Conservation (phyloP, 202 grass and related monocot species). For the Setaria italica region DNA sequence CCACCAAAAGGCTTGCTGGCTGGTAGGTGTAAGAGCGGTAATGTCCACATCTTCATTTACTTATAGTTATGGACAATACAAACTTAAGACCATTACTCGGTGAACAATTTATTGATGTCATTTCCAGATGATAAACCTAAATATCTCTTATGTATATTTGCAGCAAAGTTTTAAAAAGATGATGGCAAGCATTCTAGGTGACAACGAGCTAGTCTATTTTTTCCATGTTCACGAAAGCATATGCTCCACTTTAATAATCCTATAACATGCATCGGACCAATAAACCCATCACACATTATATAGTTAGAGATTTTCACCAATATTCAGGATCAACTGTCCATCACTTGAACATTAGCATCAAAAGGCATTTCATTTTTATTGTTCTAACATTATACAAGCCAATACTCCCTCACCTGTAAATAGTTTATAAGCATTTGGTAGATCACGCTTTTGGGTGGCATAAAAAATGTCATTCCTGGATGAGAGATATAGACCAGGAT, state of each 20-base stretch:
- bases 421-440: slow-evolving; percentile 81
- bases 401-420: slow-evolving; percentile 66
- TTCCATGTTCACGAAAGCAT: slow-evolving; percentile 4
- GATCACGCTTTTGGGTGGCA: slow-evolving; percentile 89
- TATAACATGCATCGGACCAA: slow-evolving; percentile 23
- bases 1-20: not conserved
- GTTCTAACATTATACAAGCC: not conserved
- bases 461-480: slow-evolving; percentile 86
- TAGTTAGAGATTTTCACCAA: slow-evolving; percentile 5
- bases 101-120: not conserved
- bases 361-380: not conserved
- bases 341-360: not conserved
- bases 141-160: not conserved
- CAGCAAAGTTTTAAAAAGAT: not conserved
- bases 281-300: not conserved
- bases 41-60: not conserved
- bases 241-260: slow-evolving; percentile 4
- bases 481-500: slow-evolving; percentile 89
- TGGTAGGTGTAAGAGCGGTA: too few species aligned
- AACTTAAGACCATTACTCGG: not conserved
- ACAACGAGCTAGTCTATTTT: not conserved
- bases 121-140: not conserved
- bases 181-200: not conserved
- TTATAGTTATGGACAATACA: not conserved
- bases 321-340: not conserved